A percentile compares a stretch with the other conserved stretches of the same genome.
Evolutionary conservation across 805 yeast species (phyloP).

Genomic region (Blastobotrys mokoenaii): DNA sequence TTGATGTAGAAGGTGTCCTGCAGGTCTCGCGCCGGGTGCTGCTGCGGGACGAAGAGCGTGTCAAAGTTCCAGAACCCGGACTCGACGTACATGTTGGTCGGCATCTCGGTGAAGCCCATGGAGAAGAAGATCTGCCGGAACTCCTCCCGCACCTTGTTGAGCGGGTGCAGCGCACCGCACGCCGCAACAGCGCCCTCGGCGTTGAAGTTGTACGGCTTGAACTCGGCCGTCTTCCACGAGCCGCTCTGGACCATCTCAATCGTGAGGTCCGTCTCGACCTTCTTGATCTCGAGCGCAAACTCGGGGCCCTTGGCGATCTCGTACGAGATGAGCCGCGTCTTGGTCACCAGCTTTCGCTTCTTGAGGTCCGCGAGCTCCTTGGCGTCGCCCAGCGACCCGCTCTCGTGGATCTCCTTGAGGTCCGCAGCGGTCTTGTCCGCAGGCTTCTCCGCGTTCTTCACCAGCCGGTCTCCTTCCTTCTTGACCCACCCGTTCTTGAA

Average conservation of each 20-base stretch:
- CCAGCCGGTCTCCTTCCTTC: conserved; percentile 76
- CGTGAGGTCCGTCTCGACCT: conserved; percentile 88
- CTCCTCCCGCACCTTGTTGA: conserved; percentile 94
- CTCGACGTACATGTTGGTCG: conserved; percentile 96
- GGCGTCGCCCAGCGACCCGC: conserved; percentile 39
- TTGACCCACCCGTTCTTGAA: conserved; percentile 95
- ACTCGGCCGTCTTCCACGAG: conserved; percentile 71
- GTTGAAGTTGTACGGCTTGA: conserved; percentile 93
- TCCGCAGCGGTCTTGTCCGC: conserved; percentile 59
- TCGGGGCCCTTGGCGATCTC: conserved; percentile 71
- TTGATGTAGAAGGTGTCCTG: conserved; percentile 97
- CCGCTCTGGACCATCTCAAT: conserved; percentile 83
- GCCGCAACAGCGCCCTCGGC: conserved; percentile 84
- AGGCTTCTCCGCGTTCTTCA: conserved; percentile 46
- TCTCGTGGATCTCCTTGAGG: conserved; percentile 46
- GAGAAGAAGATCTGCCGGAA: conserved; percentile 96
- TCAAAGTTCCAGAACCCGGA: conserved; percentile 99
- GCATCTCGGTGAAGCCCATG: conserved; percentile 99
- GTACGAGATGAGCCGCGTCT: conserved; percentile 69
- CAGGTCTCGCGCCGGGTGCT: conserved; percentile 98
- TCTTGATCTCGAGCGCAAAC: conserved; percentile 71
- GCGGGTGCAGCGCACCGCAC: conserved; percentile 94
- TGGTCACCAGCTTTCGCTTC: conserved; percentile 78
- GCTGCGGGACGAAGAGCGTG: conserved; percentile 94
- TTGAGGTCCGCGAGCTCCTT: conserved; percentile 77